phyloP scores from a whole-genome alignment of 2,329 filamentous ascomycete genomes.

The Clarireedia monteithiana region DNA sequence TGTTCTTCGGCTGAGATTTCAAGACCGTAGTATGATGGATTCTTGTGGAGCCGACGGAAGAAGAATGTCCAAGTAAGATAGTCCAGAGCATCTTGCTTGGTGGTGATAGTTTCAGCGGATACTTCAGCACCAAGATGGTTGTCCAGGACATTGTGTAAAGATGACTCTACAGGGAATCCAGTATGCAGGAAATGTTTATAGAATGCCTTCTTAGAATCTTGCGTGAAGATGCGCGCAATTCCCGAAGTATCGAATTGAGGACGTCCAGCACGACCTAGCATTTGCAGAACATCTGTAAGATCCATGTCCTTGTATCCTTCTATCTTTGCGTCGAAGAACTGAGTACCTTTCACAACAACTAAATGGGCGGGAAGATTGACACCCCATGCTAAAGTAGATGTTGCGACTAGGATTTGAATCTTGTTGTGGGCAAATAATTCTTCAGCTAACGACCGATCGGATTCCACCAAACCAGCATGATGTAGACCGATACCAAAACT shows the following conservation, averaged over 20 bases:
- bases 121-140: constrained; percentile 96
- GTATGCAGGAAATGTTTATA: constrained; percentile 99
- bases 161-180: constrained; percentile 94
- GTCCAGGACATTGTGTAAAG: constrained; percentile 89
- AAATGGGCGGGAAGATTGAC: constrained; percentile 95
- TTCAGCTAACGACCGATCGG: constrained; percentile 83
- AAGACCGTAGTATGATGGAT: constrained; percentile 94
- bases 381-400: constrained; percentile 86
- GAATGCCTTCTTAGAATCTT: constrained; percentile 96
- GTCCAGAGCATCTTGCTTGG: constrained; percentile 94
- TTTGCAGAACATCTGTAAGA: constrained; percentile 92
- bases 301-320: constrained; percentile 99
- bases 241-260: constrained; percentile 95
- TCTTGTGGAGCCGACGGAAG: constrained; percentile 94
- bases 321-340: constrained; percentile 96
- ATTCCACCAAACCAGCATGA: constrained; percentile 93
- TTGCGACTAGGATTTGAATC: constrained; percentile 93
- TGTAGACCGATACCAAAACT: constrained; percentile 96
- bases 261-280: constrained; percentile 90
- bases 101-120: constrained; percentile 83
- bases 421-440: constrained; percentile 97
- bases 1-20: constrained; percentile 91
- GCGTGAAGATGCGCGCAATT: constrained; percentile 94
- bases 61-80: constrained; percentile 99
- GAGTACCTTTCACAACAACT: constrained; percentile 95